Percentiles rank a stretch among this genome's conserved stretches.
Conservation (phyloP, 75 land plant genomes). For the Gnetum montanum region DNA sequence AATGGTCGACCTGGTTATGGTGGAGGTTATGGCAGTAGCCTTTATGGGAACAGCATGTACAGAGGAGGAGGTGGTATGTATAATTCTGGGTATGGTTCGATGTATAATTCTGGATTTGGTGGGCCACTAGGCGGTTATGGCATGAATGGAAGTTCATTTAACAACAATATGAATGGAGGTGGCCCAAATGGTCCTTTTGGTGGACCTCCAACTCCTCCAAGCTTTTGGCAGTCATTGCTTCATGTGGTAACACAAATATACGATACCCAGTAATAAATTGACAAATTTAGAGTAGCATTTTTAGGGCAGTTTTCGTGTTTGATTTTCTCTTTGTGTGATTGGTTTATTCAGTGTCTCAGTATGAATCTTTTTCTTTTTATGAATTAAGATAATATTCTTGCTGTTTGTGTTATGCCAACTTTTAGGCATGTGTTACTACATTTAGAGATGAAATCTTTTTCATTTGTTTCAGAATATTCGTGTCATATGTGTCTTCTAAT, state of each 20-base stretch:
- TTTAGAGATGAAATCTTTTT: not conserved
- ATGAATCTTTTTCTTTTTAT: not conserved
- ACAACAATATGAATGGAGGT: constrained; percentile 11
- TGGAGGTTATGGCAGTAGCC: constrained; percentile 17
- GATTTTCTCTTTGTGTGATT: not conserved
- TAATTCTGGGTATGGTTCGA: constrained; percentile 26
- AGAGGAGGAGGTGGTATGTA: constrained; percentile 21
- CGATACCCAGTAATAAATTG: too few relatives aligned
- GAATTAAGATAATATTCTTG: not conserved
- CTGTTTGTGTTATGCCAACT: not conserved
- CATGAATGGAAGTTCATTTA: constrained; percentile 24
- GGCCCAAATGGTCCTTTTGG: constrained; percentile 60
- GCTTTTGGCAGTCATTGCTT: constrained; percentile 60
- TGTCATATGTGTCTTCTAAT: not conserved
- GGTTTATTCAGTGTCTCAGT: too few relatives aligned
- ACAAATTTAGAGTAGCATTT: too few relatives aligned
- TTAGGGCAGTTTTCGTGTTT: too few relatives aligned
- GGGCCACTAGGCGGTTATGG: constrained; percentile 44
- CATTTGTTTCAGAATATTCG: not conserved
- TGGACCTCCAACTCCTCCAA: constrained; percentile 44
- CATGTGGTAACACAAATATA: constrained; percentile 43
- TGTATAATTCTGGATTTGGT: constrained; percentile 31
- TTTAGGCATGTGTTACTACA: not conserved
- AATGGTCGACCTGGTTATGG: constrained; percentile 14
- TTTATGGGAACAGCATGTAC: constrained; percentile 34